Percentiles rank a stretch among this genome's conserved stretches.
phyloP scores from a whole-genome alignment of 495 filamentous ascomycete species.

The Penicillium pulvis region DNA sequence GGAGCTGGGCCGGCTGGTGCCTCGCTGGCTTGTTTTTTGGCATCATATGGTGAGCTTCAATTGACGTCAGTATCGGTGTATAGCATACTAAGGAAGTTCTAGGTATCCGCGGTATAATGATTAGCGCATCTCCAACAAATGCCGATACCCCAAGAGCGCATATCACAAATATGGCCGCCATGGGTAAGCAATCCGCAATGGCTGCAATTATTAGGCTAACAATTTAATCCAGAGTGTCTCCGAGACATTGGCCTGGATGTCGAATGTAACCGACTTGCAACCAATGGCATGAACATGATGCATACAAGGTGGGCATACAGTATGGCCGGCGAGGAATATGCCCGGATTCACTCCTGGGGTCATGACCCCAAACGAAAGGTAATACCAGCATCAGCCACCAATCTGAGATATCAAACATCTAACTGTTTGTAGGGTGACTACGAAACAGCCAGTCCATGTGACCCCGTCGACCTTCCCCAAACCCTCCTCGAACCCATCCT shows the following conservation, averaged over 20 bases:
- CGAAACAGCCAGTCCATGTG: conserved; percentile 50
- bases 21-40: conserved; percentile 56
- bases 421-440: conserved; percentile 48
- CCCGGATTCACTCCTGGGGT: conserved; percentile 54
- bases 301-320: conserved; percentile 55
- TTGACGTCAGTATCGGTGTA: background rate
- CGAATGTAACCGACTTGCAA: conserved; percentile 40
- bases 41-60: conserved; percentile 44
- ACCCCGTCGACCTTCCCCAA: conserved; percentile 52
- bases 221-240: conserved; percentile 45
- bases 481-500: conserved; percentile 55
- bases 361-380: conserved; percentile 47
- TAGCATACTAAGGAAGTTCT: conserved; percentile 1
- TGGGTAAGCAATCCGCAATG: conserved; percentile 29
- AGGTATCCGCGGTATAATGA: conserved; percentile 52
- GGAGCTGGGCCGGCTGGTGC: conserved; percentile 60
- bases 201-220: conserved; percentile 13
- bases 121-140: conserved; percentile 46
- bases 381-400: background rate
- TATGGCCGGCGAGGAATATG: conserved; percentile 59
- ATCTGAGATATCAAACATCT: background rate
- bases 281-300: conserved; percentile 42
- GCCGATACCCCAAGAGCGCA: conserved; percentile 58
- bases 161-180: conserved; percentile 55
- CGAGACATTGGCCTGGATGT: conserved; percentile 57